Evolutionary conservation across 208 protist genomes (phyloP).

Genomic region (Acanthamoeba royreba): DNA sequence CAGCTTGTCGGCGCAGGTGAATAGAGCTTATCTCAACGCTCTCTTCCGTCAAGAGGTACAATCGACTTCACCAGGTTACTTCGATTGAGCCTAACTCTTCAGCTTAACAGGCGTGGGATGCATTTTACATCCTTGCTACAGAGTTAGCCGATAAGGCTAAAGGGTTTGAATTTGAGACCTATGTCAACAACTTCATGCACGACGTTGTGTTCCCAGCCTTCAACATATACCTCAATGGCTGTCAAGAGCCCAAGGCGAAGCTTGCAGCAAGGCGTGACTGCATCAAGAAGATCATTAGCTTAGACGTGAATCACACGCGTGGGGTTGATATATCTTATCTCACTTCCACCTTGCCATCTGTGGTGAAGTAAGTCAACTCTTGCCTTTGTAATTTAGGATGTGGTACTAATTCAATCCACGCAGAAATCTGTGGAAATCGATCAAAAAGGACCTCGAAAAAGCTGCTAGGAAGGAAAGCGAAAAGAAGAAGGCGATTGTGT

Average conservation of each 20-base stretch:
- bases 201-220: neutral
- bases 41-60: neutral
- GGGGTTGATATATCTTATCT: neutral
- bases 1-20: neutral
- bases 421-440: neutral
- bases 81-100: too few species aligned
- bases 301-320: neutral
- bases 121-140: neutral
- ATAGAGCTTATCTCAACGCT: constrained; percentile 5
- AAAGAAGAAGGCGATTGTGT: neutral
- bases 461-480: neutral
- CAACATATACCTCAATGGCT: neutral
- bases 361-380: neutral
- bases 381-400: too few species aligned
- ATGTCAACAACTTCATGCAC: constrained; percentile 1
- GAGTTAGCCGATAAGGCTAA: neutral
- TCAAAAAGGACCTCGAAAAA: neutral
- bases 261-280: neutral
- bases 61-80: too few species aligned
- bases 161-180: neutral
- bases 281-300: neutral
- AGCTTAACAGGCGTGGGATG: neutral
- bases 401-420: neutral
- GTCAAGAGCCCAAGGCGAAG: neutral
- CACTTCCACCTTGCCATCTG: neutral